phyloP scores from a whole-genome alignment of 257 asterid species.

The Parsonsia alboflavescens region DNA sequence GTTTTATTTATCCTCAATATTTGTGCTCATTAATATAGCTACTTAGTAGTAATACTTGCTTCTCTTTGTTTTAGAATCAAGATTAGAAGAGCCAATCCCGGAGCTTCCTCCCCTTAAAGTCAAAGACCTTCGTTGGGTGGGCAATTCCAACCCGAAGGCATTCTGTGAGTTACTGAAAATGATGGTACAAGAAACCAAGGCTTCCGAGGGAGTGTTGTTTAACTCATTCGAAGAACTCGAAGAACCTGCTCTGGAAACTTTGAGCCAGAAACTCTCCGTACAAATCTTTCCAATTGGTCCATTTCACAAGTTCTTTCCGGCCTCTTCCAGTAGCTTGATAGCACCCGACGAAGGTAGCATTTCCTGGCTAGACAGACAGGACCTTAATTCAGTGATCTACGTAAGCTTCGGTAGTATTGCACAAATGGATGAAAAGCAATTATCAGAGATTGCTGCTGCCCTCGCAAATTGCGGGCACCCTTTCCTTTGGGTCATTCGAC shows the following conservation, averaged over 20 bases:
- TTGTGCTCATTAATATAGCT: no score
- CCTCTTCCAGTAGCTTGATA: constrained; percentile 25
- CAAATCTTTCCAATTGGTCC: constrained; percentile 41
- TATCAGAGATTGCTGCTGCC: constrained; percentile 22
- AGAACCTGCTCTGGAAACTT: constrained; percentile 23
- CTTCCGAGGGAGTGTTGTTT: constrained; percentile 31
- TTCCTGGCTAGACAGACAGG: constrained; percentile 23
- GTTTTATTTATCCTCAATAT: no score
- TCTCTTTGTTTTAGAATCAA: background rate
- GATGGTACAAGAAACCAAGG: constrained; percentile 30
- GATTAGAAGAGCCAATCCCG: constrained; percentile 31
- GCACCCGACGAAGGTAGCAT: constrained; percentile 20
- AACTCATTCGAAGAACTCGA: constrained; percentile 47
- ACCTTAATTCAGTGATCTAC: constrained; percentile 20
- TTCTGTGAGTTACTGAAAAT: constrained; percentile 12
- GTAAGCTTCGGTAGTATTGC: constrained; percentile 32
- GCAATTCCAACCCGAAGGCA: constrained; percentile 11
- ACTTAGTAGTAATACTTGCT: no score
- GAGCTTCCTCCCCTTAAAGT: constrained; percentile 47
- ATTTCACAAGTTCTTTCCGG: constrained; percentile 32
- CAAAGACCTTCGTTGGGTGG: constrained; percentile 33
- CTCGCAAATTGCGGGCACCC: constrained; percentile 24
- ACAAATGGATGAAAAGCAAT: constrained; percentile 4
- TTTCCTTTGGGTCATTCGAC: constrained; percentile 44
- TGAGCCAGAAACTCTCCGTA: constrained; percentile 21